These are phyloP conservation scores for Stemphylium beticola DNA, from an alignment of 2,329 filamentous ascomycete genomes.

Conservation along the genomic window DNA sequence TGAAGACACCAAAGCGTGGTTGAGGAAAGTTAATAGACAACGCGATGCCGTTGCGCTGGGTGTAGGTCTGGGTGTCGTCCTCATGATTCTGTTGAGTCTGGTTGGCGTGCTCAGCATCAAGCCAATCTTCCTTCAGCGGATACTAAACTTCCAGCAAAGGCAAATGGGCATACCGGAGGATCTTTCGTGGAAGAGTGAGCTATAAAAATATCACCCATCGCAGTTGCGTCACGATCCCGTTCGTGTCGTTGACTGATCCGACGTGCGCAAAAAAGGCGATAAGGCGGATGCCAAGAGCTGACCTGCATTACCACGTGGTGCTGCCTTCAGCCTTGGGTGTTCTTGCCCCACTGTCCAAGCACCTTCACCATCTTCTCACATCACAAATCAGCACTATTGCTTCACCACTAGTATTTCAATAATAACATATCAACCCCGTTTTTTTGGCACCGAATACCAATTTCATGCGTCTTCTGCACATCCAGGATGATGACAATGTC, in stretches of 20 bases:
- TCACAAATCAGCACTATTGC: no score
- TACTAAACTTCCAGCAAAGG: conserved; percentile 32
- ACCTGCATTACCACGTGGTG: no score
- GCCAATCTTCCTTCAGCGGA: conserved; percentile 25
- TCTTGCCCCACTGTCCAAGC: no score
- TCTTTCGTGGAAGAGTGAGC: conserved; percentile 17
- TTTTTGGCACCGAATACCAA: no score
- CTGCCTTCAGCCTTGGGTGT: no score
- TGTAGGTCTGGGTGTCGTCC: conserved; percentile 23
- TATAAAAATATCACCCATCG: neutral
- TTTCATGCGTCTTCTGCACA: conserved; percentile 21
- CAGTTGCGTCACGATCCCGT: neutral
- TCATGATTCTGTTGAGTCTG: conserved; percentile 29
- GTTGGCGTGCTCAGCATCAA: conserved; percentile 25
- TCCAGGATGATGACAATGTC: conserved; percentile 9
- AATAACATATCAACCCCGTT: no score
- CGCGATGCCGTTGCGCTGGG: conserved; percentile 31
- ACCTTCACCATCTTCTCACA: no score
- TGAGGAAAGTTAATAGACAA: conserved; percentile 32
- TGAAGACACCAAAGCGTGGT: conserved; percentile 47
- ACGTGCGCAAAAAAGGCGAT: no score
- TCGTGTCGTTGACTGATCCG: no score
- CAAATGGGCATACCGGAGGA: conserved; percentile 28
- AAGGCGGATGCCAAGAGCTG: no score
- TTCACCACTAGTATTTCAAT: no score